These are phyloP conservation scores for Elsinoe ampelina DNA, from an alignment of 2,329 filamentous ascomycete genomes.

Conservation along the genomic window DNA sequence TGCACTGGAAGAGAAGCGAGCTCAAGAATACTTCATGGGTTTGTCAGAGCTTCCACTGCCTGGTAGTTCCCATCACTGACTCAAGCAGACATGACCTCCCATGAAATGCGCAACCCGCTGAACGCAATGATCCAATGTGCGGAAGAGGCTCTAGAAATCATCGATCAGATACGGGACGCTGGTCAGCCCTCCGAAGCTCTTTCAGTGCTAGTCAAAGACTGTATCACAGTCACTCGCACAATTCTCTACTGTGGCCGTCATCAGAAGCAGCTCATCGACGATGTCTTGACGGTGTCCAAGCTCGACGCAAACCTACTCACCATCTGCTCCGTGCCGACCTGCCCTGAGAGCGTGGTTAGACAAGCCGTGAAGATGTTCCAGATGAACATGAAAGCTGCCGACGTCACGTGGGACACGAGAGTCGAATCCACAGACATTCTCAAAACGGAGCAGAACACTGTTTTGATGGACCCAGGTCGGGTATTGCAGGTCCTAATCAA, in stretches of 20 bases:
- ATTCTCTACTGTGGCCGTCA: slow-evolving; percentile 23
- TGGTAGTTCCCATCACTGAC: not conserved
- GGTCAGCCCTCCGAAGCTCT: not conserved
- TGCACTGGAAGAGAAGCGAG: slow-evolving; percentile 28
- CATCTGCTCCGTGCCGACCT: slow-evolving; percentile 14
- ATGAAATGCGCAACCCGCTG: slow-evolving; percentile 24
- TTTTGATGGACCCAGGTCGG: slow-evolving; percentile 24
- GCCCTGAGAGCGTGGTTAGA: slow-evolving; percentile 15
- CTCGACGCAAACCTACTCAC: slow-evolving; percentile 17
- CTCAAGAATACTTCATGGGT: slow-evolving; percentile 29
- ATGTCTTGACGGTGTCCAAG: slow-evolving; percentile 35
- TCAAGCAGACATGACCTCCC: slow-evolving; percentile 30
- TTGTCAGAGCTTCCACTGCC: slow-evolving; percentile 19
- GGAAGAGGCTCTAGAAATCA: slow-evolving; percentile 23
- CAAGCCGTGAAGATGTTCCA: slow-evolving; percentile 20
- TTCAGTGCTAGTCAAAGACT: not conserved
- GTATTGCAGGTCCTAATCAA: slow-evolving; percentile 27
- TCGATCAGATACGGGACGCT: not conserved
- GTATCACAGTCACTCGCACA: slow-evolving; percentile 20
- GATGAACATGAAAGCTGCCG: slow-evolving; percentile 15
- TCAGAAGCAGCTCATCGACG: slow-evolving; percentile 32
- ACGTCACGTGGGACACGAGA: slow-evolving; percentile 9
- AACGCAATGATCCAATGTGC: slow-evolving; percentile 28
- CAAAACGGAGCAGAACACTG: slow-evolving; percentile 14
- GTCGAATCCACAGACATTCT: not conserved